These are phyloP conservation scores for Claviceps humidiphila DNA, from an alignment of 2,329 filamentous ascomycete species.

Conservation along the genomic window DNA sequence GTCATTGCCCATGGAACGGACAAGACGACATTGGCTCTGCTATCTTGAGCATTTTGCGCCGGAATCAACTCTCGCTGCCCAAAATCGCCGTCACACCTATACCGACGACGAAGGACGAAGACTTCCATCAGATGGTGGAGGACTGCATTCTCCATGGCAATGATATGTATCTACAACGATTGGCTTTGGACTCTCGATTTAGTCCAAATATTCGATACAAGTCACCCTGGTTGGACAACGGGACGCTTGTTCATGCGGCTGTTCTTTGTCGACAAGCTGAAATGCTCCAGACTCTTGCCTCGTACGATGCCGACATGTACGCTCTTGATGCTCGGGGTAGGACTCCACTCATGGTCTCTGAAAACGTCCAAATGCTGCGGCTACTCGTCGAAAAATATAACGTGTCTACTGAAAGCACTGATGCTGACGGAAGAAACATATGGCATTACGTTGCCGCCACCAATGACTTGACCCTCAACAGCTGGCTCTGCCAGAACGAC, in stretches of 20 bases:
- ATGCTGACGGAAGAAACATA: slow-evolving; percentile 20
- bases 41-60: not conserved
- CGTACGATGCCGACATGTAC: slow-evolving; percentile 15
- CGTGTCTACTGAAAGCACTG: slow-evolving; percentile 16
- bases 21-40: not conserved
- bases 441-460: slow-evolving; percentile 25
- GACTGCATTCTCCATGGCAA: slow-evolving; percentile 10
- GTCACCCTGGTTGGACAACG: slow-evolving; percentile 3
- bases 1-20: slow-evolving; percentile 1
- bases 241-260: slow-evolving; percentile 20
- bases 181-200: slow-evolving; percentile 18
- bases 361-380: slow-evolving; percentile 13
- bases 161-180: slow-evolving; percentile 16
- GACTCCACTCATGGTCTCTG: slow-evolving; percentile 23
- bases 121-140: slow-evolving; percentile 7
- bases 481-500: slow-evolving; percentile 19
- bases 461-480: slow-evolving; percentile 16
- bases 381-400: slow-evolving; percentile 15
- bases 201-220: slow-evolving; percentile 13
- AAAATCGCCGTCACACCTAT: slow-evolving; percentile 4
- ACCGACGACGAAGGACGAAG: slow-evolving; percentile 7
- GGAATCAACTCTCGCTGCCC: slow-evolving; percentile 8
- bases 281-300: slow-evolving; percentile 16
- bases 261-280: slow-evolving; percentile 13
- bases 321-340: slow-evolving; percentile 15